Evolutionary conservation across 2,329 filamentous ascomycete genomes (phyloP).

Genomic region (Fusarium sacchari): DNA sequence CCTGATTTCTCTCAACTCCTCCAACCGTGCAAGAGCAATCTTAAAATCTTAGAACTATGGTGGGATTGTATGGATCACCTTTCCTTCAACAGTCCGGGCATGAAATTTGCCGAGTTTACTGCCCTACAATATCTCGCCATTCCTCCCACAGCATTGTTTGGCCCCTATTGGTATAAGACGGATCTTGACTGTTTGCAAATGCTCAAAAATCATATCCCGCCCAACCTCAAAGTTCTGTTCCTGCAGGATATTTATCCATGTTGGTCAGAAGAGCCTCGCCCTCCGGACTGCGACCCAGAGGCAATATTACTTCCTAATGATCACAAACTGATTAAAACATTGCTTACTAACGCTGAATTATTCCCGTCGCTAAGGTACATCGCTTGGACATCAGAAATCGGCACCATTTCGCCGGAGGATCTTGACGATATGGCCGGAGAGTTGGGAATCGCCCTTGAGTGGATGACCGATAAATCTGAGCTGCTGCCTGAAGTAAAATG

Average conservation of each 20-base stretch:
- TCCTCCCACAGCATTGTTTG: neutral
- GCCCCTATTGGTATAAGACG: rapidly evolving
- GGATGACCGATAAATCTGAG: rapidly evolving
- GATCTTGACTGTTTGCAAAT: neutral
- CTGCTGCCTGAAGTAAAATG: neutral
- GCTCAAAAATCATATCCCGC: neutral
- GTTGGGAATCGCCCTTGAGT: neutral
- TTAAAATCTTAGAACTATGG: neutral
- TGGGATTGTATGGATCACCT: neutral
- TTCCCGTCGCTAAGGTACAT: neutral
- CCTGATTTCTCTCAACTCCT: neutral
- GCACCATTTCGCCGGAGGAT: neutral
- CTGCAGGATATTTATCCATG: neutral
- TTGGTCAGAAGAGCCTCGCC: neutral
- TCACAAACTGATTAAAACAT: neutral
- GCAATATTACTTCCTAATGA: neutral
- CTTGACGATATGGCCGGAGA: rapidly evolving
- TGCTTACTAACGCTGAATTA: neutral
- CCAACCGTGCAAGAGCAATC: neutral
- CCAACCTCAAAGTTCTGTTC: neutral
- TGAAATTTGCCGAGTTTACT: neutral
- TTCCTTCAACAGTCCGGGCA: rapidly evolving
- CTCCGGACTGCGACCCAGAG: neutral
- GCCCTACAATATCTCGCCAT: neutral
- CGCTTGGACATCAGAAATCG: neutral